These are phyloP conservation scores for Penicillium digitatum DNA, from an alignment of 2,329 filamentous ascomycete genomes.

Conservation along the genomic window DNA sequence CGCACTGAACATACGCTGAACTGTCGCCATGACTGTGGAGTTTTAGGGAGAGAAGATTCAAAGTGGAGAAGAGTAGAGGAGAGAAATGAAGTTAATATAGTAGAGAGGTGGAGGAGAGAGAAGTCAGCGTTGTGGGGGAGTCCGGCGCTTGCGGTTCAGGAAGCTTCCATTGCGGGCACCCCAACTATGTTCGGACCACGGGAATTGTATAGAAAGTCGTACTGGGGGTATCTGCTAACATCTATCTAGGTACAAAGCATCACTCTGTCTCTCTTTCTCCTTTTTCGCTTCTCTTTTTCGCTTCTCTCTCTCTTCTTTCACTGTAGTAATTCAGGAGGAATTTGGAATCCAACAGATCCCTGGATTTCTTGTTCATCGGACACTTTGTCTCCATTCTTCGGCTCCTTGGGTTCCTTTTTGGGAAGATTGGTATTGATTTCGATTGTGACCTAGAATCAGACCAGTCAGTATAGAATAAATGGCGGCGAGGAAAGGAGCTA, in stretches of 20 bases:
- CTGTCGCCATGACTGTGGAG: conserved; percentile 32
- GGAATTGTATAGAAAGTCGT: background rate
- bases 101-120: conserved; percentile 9
- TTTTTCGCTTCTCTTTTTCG: background rate
- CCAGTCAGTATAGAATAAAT: conserved; percentile 5
- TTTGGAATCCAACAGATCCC: conserved; percentile 24
- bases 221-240: conserved; percentile 7
- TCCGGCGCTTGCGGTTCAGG: conserved; percentile 32
- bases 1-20: conserved; percentile 33
- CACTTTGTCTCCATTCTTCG: conserved; percentile 10
- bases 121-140: conserved; percentile 16
- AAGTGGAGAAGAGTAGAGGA: conserved; percentile 6
- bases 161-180: conserved; percentile 37
- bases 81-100: conserved; percentile 4
- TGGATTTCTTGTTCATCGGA: conserved; percentile 8
- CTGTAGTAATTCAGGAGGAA: conserved; percentile 27
- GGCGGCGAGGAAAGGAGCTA: conserved; percentile 20
- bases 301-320: conserved; percentile 6
- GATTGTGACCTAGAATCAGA: conserved; percentile 39
- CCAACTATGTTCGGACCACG: background rate
- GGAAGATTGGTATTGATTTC: conserved; percentile 47
- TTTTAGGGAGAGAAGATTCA: conserved; percentile 2
- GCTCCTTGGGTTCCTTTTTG: conserved; percentile 35
- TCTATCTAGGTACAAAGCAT: conserved; percentile 4
- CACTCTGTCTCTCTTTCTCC: conserved; percentile 6